Base-by-base conservation (phyloP, 2,329 filamentous ascomycete species). In the Triangularia setosa region DNA sequence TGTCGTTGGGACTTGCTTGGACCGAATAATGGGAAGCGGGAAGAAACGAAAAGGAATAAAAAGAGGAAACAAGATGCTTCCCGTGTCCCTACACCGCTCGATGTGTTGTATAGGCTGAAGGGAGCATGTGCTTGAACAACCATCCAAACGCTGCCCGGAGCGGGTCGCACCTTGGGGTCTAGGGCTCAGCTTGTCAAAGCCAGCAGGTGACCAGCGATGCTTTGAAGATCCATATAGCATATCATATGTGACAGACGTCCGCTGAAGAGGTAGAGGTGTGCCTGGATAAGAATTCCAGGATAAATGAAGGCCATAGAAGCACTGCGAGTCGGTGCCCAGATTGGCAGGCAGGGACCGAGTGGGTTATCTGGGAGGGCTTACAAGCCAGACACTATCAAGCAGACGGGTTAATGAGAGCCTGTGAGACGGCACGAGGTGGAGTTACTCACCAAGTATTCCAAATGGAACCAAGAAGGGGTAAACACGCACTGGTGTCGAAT, bases 401-500 rank as follows among this genome's bases (percentile, higher is more conserved):
- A 27, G 35, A 56, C 21, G 48, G 35, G 44, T 25, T 21, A 55
- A 23, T 28, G 24, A n/a, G 57, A 35, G 52, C 56, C 57, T 61
- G 48, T 62, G 55, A 61, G 63, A 65, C 64, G 33, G 62, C 14
- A 53, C 35, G 18, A 62, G 28, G 53, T 61, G 61, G 64, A 65
- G 57, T 27, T 52, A 44, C 54, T 12, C 25, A 48, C 61, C 27
- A 62, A 44, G 54, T 58, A 68, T 67, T 68, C 64, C 67, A 68
- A 69, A 67, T 70, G 58, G 58, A 59, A 64, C 33, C 54, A 65
- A 56, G 48, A 33, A 8, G 28, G 56, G 16, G 28, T 30, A 61
- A 67, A 68, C 65, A 66, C 67, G 62, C 62, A 66, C 63, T 60
- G 33, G 30, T 33, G 21, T 30, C 61, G 53, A 56, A 30, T 40